phyloP scores from a whole-genome alignment of 139 green algal species.

The Tetradesmus lagerheimii region DNA sequence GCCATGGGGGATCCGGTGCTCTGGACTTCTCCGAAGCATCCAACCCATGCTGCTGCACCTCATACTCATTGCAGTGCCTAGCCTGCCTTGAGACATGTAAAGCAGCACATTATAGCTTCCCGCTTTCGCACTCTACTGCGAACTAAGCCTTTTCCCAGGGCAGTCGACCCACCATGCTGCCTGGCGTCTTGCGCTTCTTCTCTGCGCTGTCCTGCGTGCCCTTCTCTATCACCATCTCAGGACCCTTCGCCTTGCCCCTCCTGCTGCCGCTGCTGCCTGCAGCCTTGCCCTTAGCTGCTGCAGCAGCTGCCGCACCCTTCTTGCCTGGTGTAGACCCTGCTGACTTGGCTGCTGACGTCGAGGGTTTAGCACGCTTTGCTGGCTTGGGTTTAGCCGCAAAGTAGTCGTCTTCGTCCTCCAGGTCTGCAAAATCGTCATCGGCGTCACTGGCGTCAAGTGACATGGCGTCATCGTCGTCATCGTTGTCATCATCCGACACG shows the following conservation, averaged over 20 bases:
- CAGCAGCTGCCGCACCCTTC: not conserved
- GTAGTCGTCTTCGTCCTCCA: conserved; percentile 24
- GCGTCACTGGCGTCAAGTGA: conserved; percentile 31
- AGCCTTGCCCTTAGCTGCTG: conserved; percentile 26
- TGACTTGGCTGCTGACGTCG: conserved; percentile 3
- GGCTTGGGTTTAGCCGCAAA: not conserved
- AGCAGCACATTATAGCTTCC: too few species aligned
- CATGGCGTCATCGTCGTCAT: conserved; percentile 43
- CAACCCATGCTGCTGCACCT: too few species aligned
- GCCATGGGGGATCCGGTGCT: too few species aligned
- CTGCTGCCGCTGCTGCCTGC: not conserved
- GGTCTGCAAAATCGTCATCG: conserved; percentile 37
- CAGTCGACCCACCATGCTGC: conserved; percentile 41
- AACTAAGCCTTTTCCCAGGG: too few species aligned
- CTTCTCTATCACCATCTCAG: conserved; percentile 41
- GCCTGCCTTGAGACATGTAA: too few species aligned
- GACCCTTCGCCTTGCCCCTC: not conserved
- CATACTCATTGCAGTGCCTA: too few species aligned
- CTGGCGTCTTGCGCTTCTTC: conserved; percentile 43
- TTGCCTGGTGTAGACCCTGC: not conserved
- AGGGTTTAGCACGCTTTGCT: conserved; percentile 28
- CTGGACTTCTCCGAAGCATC: too few species aligned
- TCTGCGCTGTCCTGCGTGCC: not conserved
- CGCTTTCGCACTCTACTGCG: too few species aligned
- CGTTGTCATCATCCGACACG: conserved; percentile 43